Evolutionary conservation across 2,329 filamentous ascomycete species (phyloP).

Genomic region (Aspergillus glaucus): DNA sequence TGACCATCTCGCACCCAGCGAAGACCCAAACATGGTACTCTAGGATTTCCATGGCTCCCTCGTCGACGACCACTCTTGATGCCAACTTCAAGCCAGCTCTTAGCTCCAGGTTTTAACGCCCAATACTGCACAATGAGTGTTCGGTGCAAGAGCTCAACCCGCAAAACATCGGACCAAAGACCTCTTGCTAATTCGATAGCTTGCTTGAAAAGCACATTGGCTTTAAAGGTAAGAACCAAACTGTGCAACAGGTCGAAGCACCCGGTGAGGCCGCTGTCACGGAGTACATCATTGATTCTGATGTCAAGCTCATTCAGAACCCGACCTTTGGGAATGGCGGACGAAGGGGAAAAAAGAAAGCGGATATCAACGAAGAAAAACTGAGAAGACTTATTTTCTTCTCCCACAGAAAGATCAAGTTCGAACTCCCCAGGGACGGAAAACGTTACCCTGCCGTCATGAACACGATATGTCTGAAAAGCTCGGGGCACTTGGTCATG

Average conservation of each 20-base stretch:
- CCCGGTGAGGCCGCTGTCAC: constrained; percentile 63
- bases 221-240: constrained; percentile 82
- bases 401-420: constrained; percentile 82
- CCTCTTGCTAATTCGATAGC: constrained; percentile 61
- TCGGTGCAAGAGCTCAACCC: constrained; percentile 72
- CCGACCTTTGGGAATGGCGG: constrained; percentile 55
- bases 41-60: constrained; percentile 7
- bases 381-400: constrained; percentile 74
- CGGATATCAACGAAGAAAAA: constrained; percentile 94
- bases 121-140: constrained; percentile 88
- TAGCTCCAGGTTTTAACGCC: constrained; percentile 62
- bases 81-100: constrained; percentile 88
- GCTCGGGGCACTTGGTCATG: constrained; percentile 75
- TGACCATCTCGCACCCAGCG: constrained; percentile 83
- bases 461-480: constrained; percentile 71
- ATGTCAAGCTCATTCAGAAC: constrained; percentile 62
- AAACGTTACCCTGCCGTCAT: constrained; percentile 86
- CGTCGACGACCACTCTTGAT: constrained; percentile 40
- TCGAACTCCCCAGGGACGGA: constrained; percentile 79
- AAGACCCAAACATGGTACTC: constrained; percentile 32
- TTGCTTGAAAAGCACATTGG: constrained; percentile 74
- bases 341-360: constrained; percentile 68
- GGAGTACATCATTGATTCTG: constrained; percentile 65
- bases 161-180: constrained; percentile 72
- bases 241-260: constrained; percentile 86